Evolutionary conservation across 768 basidiomycete species (phyloP), one percentile per base, ranked within the genome.

Genomic region (Trametes maxima): DNA sequence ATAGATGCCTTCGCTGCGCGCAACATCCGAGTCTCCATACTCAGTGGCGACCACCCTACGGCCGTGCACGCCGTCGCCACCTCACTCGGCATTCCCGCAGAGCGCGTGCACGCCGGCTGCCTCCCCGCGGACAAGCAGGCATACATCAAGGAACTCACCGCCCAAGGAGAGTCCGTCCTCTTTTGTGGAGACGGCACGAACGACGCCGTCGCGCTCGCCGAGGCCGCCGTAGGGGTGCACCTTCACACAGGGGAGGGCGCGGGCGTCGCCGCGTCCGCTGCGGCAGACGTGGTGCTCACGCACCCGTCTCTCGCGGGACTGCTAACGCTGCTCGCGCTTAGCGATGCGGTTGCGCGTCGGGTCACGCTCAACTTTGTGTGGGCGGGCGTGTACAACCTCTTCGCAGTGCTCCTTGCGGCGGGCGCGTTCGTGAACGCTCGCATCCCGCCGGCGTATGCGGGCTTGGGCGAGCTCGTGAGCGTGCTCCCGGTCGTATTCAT

Each of bases 111-210:
- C 17, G 80, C 80, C 0, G 75, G 74, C 5, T 81, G 81, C 35
- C 70, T 80, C 6, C 83, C 84, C 1, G 75, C 76, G 10, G 80
- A 77, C 47, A 85, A 86, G 69, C 73, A 74, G 10, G 67, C 61
- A 16, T 72, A 70, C 53, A 67, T 78, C 55, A 69, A 63, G 21
- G 57, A 54, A 46, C 68, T 77, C 36, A 67, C 73, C 47, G 66
- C 59, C 4, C 56, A 53, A 25, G 68, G 69, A 46, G 67, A 66
- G 19, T 68, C 69, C 8, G 80, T 81, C 4, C 67, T 76, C 47
- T 82, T 82, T 70, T 71, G 78, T 28, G 79, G 79, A 40, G 84
- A 85, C 67, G 84, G 85, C n/a, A 76, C 81, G 21, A 84, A 85
- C 70, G 83, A 85, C 68, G 71, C 79, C 7, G 74, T 75, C 13